Percentiles rank a stretch among this genome's conserved stretches.
These are phyloP conservation scores for Hemileia vastatrix DNA, from an alignment of 1,284 basidiomycete genomes.

Conservation along the genomic window DNA sequence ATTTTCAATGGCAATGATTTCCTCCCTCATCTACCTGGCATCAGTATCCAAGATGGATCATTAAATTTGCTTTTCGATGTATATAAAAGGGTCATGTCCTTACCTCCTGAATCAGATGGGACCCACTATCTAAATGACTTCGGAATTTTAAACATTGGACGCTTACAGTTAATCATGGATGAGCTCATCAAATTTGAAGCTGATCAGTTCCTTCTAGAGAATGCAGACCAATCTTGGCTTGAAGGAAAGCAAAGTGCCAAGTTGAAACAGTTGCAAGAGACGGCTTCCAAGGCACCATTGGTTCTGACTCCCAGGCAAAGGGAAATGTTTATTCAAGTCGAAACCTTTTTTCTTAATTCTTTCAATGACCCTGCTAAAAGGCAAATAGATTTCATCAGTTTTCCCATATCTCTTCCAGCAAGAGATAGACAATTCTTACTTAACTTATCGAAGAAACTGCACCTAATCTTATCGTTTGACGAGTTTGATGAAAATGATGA, in stretches of 20 bases:
- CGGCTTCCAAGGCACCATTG: constrained; percentile 30
- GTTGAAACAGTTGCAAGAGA: constrained; percentile 28
- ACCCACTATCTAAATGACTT: constrained; percentile 73
- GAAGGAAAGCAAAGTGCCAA: constrained; percentile 70
- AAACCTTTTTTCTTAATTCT: constrained; percentile 54
- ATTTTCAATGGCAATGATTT: constrained; percentile 42
- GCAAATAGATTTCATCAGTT: background rate
- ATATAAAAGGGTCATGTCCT: constrained; percentile 39
- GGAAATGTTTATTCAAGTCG: constrained; percentile 64
- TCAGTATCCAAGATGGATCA: constrained; percentile 45
- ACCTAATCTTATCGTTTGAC: constrained; percentile 72
- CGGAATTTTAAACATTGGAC: constrained; percentile 67
- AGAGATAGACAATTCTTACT: constrained; percentile 64
- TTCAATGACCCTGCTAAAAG: constrained; percentile 23
- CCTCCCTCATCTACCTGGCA: constrained; percentile 42
- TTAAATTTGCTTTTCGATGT: constrained; percentile 41
- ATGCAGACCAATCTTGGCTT: constrained; percentile 75
- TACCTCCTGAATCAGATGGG: constrained; percentile 55
- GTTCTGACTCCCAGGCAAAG: constrained; percentile 53
- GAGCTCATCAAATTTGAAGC: constrained; percentile 74
- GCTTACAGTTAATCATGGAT: constrained; percentile 76
- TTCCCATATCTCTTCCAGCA: constrained; percentile 7
- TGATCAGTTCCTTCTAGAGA: constrained; percentile 82
- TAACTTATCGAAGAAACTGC: constrained; percentile 62
- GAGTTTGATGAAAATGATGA: constrained; percentile 55